phyloP scores from a whole-genome alignment of 257 asterid genomes.

The Przewalskia tangutica region DNA sequence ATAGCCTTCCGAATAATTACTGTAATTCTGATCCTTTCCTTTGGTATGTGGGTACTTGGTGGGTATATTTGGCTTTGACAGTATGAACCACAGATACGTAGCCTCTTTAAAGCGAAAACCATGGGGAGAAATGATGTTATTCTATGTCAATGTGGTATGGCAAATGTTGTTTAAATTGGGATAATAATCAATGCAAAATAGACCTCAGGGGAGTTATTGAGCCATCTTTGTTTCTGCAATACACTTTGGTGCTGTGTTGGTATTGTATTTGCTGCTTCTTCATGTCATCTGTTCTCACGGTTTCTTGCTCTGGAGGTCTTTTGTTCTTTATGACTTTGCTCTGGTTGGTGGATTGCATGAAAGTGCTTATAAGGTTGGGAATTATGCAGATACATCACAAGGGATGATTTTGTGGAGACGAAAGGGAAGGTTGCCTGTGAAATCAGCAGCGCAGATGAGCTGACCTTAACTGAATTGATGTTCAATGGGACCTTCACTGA shows the following conservation, averaged over 20 bases:
- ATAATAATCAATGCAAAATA: not conserved
- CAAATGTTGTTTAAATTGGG: not conserved
- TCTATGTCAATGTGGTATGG: not conserved
- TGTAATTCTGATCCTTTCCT: not conserved
- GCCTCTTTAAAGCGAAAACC: not conserved
- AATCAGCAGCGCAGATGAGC: conserved; percentile 95
- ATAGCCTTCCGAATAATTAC: not conserved
- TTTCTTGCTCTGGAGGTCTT: not conserved
- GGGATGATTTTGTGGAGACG: conserved; percentile 74
- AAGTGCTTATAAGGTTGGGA: conserved; percentile 11
- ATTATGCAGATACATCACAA: conserved; percentile 54
- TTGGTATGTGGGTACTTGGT: not conserved
- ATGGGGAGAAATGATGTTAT: not conserved
- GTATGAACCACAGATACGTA: not conserved
- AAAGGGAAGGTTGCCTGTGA: conserved; percentile 96
- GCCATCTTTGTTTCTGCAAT: not conserved
- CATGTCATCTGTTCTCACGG: not conserved
- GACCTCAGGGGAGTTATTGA: not conserved
- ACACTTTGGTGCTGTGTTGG: not conserved
- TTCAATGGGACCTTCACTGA: conserved; percentile 78
- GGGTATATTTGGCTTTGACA: not conserved
- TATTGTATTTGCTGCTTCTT: not conserved
- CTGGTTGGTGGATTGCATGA: not conserved
- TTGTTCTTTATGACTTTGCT: not conserved
- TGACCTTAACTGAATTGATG: conserved; percentile 87